phyloP scores from a whole-genome alignment of 1,139 yeast genomes.

The Protomyces gravidus region DNA sequence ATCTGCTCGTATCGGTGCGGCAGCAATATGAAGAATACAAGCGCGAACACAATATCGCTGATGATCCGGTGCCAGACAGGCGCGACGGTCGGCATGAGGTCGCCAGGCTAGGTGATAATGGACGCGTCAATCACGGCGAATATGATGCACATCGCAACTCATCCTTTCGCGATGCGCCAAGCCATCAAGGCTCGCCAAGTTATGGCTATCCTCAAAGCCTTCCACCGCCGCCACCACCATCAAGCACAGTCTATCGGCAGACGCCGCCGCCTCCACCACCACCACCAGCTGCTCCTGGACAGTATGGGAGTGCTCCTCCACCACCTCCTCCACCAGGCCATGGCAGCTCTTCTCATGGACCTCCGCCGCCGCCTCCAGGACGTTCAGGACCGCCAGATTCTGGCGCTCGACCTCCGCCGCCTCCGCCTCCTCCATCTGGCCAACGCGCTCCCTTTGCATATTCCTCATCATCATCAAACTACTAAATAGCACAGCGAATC shows the following conservation, averaged over 20 bases:
- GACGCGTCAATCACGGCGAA: neutral
- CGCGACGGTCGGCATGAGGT: neutral
- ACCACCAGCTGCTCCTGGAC: constrained; percentile 5
- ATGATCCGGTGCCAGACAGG: neutral
- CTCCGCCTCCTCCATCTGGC: constrained; percentile 5
- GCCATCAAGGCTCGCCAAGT: no score
- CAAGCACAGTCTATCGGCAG: neutral
- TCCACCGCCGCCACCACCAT: constrained; percentile 10
- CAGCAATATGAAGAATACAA: constrained; percentile 37
- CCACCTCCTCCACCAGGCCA: constrained; percentile 14
- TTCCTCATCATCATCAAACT: neutral
- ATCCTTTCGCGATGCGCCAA: no score
- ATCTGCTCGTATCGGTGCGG: constrained; percentile 39
- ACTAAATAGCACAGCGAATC: no score
- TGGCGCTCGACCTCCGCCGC: constrained; percentile 15
- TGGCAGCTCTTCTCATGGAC: no score
- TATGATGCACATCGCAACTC: constrained; percentile 1
- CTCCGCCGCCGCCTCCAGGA: constrained; percentile 4
- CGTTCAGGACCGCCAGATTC: neutral
- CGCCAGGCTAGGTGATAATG: constrained; percentile 4
- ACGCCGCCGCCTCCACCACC: constrained; percentile 15
- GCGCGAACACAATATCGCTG: constrained; percentile 14
- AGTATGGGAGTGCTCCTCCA: neutral
- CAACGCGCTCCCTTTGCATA: constrained; percentile 2
- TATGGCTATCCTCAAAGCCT: neutral